Percentiles rank a stretch among this genome's conserved stretches.
Conservation (phyloP, 2,329 filamentous ascomycete genomes). For the Hirsutella minnesotensis region DNA sequence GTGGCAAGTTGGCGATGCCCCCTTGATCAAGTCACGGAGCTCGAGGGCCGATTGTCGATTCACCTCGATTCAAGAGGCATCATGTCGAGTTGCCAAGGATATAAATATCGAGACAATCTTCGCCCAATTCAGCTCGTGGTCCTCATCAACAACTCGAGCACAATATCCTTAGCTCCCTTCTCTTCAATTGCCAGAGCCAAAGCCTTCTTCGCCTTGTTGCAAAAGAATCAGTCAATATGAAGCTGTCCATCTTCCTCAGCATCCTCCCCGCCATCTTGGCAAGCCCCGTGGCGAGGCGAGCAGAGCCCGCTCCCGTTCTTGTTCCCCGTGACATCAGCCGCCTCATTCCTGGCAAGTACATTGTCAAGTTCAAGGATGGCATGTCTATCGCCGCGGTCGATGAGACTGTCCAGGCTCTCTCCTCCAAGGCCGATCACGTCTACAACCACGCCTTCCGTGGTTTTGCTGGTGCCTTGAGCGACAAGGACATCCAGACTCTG, state of each 20-base stretch:
- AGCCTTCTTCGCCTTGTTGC: background rate
- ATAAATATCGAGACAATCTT: no score
- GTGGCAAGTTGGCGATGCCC: background rate
- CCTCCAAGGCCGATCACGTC: background rate
- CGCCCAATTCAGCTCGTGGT: no score
- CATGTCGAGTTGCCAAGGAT: no score
- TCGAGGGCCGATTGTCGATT: background rate
- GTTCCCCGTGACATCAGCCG: background rate
- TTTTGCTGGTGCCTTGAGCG: background rate
- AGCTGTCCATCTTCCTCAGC: background rate
- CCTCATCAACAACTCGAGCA: no score
- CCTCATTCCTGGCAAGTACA: background rate
- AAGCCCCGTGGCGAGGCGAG: background rate
- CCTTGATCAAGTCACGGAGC: background rate
- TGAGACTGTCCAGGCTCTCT: background rate
- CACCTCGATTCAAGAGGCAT: background rate
- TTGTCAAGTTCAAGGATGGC: conserved; percentile 2
- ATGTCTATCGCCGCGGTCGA: background rate
- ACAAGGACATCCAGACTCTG: background rate
- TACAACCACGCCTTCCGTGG: background rate
- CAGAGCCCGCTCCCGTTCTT: background rate
- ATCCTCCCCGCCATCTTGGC: conserved; percentile 1
- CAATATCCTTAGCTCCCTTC: no score
- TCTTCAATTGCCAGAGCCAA: no score
- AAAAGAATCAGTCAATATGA: background rate